phyloP scores from a whole-genome alignment of 306 rosid species.

The Acacia crassicarpa region DNA sequence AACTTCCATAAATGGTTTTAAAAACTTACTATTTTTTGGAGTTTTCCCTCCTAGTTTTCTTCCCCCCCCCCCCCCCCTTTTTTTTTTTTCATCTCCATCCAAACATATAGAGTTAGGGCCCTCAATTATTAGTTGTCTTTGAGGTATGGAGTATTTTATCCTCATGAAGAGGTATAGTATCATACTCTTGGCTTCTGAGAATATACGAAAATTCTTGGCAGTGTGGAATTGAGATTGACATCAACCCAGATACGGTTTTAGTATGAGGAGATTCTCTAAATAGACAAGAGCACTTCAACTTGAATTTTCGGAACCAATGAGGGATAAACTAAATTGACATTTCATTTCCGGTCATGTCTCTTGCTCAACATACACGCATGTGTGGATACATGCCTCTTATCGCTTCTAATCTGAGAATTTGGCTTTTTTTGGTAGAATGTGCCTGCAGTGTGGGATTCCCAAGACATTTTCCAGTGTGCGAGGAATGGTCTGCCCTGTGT shows the following conservation, averaged over 20 bases:
- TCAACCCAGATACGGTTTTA: background rate
- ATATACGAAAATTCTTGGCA: background rate
- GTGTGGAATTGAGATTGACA: background rate
- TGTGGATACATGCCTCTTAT: background rate
- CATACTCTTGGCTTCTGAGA: background rate
- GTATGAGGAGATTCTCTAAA: background rate
- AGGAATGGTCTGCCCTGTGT: conserved; percentile 92
- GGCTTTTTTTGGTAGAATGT: conserved; percentile 62
- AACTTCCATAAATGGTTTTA: too few species aligned
- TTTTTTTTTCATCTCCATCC: too few species aligned
- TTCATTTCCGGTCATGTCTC: background rate
- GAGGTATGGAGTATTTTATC: background rate
- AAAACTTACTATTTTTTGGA: too few species aligned
- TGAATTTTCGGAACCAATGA: background rate
- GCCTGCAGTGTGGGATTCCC: conserved; percentile 95
- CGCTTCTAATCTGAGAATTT: conserved; percentile 18
- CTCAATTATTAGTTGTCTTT: background rate
- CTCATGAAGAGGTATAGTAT: background rate
- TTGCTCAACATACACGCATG: background rate
- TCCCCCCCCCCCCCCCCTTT: too few species aligned
- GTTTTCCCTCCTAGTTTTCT: too few species aligned
- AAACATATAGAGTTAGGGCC: background rate
- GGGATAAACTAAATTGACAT: background rate
- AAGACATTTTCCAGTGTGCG: conserved; percentile 75
- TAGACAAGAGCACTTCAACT: background rate